Conservation (phyloP, 768 basidiomycete genomes). For the Serendipita vermifera region DNA sequence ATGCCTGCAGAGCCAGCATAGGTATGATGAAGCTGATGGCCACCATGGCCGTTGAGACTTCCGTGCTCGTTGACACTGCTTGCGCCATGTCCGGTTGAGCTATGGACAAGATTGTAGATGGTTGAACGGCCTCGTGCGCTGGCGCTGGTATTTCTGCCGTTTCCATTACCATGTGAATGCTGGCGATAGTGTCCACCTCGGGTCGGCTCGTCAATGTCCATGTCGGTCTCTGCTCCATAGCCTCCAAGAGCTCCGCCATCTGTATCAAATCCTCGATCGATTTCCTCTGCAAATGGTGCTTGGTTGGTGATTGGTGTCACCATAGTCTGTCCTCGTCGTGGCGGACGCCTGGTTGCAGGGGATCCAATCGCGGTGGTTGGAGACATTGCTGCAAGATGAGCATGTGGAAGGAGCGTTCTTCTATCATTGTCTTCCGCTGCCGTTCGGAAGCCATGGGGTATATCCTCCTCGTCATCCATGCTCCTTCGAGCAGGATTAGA, state of each 20-base stretch:
- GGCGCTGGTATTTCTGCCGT: not conserved
- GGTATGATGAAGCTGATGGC: not conserved
- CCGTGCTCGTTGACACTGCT: not conserved
- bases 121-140: conserved; percentile 1
- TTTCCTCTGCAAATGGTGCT: not conserved
- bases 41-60: no score
- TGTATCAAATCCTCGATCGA: conserved; percentile 5
- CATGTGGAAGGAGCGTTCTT: not conserved
- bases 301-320: not conserved
- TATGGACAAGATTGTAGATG: conserved; percentile 7
- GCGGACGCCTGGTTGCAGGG: no score
- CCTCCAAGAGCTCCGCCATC: not conserved
- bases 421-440: conserved; percentile 6
- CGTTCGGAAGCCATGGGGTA: not conserved
- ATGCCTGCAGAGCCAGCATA: not conserved
- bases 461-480: conserved; percentile 2
- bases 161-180: not conserved
- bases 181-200: not conserved
- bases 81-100: no score
- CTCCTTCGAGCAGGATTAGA: not conserved
- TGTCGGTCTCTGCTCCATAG: conserved; percentile 6
- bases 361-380: not conserved
- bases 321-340: not conserved
- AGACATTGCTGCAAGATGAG: not conserved
- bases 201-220: not conserved